These are phyloP conservation scores for Xerocomellus intermedius DNA, from an alignment of 768 basidiomycete genomes.

Conservation along the genomic window DNA sequence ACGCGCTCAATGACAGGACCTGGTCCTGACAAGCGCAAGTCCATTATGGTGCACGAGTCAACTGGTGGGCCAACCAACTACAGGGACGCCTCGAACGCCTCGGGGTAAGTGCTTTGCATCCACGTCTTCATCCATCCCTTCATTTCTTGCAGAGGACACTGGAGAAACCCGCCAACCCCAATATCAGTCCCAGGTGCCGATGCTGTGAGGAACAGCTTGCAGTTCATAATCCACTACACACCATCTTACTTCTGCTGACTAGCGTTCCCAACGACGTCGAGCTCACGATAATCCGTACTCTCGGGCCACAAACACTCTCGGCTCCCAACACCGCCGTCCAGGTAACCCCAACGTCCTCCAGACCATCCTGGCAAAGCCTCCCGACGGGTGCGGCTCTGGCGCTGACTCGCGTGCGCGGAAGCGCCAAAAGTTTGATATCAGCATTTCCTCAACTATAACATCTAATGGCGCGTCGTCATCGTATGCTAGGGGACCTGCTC, in stretches of 20 bases:
- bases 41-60: slow-evolving; percentile 10
- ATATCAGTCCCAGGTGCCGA: slow-evolving; percentile 17
- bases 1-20: slow-evolving; percentile 8
- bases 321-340: neutral
- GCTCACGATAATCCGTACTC: slow-evolving; percentile 17
- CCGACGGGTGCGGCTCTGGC: neutral
- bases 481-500: neutral
- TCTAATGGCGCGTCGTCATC: slow-evolving; percentile 6
- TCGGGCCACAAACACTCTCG: neutral
- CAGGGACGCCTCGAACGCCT: slow-evolving; percentile 31
- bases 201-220: slow-evolving; percentile 14
- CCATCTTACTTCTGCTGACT: slow-evolving; percentile 3
- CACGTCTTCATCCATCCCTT: slow-evolving; percentile 1
- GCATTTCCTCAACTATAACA: neutral
- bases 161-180: slow-evolving; percentile 23
- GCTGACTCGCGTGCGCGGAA: slow-evolving; percentile 15
- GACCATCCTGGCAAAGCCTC: slow-evolving; percentile 20
- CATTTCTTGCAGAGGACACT: slow-evolving; percentile 7
- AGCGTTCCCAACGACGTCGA: slow-evolving; percentile 8
- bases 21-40: slow-evolving; percentile 11
- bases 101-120: slow-evolving; percentile 15
- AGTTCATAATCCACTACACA: neutral
- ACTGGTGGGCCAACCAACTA: slow-evolving; percentile 16
- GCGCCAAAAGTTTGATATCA: slow-evolving; percentile 22
- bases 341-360: slow-evolving; percentile 27